Evolutionary conservation across 495 filamentous ascomycete species (phyloP), one percentile per base, ranked within the genome.

Genomic region (Hypoxylon lienhwacheense): DNA sequence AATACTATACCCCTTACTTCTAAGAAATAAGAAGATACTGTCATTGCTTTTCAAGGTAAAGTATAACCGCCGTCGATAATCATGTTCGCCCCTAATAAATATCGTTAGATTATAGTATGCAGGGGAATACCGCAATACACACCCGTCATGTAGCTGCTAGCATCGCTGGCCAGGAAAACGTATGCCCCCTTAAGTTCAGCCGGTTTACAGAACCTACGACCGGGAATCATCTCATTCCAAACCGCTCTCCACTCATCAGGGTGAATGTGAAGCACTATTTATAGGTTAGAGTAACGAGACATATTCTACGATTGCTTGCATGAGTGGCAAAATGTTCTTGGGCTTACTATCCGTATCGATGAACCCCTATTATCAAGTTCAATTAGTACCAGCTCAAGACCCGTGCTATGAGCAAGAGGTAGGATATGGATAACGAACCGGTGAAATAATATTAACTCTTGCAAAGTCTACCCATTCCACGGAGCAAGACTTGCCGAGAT

Each of bases 131-230:
- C 2, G 26, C 15, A 5, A 14, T 2, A 52, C 42, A 24, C 8
- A 66, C 61, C 64, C 25, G 61, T 66, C 61, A 64, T 58, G 12
- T 66, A 66, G 14, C 63, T 66, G 53, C 81, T 80, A 10, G 84
- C 84, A 64, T 87, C 84, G 41, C 76, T 80, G 33, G 69, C 73
- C 53, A 86, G 63, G 60, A 85, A 87, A 8, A 85, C 81, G 65
- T 86, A 87, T 7, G 81, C 82, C 3, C 82, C 84, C 72, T 87
- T 87, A 14, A 86, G 64, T 68, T 87, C 84, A 66, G 84, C 78
- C 2, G 84, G 80, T 35, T 85, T 68, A 32, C 83, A 66, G 20
- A 66, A 55, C 16, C 64, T 58, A 15, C 24, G 53, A 6, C 52
- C 61, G 5, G 61, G 64, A 33, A 66, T 34, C 64, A 66, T 64